These are phyloP conservation scores for Backusella circina DNA, from an alignment of 192 early-diverging fungal species.

Conservation along the genomic window DNA sequence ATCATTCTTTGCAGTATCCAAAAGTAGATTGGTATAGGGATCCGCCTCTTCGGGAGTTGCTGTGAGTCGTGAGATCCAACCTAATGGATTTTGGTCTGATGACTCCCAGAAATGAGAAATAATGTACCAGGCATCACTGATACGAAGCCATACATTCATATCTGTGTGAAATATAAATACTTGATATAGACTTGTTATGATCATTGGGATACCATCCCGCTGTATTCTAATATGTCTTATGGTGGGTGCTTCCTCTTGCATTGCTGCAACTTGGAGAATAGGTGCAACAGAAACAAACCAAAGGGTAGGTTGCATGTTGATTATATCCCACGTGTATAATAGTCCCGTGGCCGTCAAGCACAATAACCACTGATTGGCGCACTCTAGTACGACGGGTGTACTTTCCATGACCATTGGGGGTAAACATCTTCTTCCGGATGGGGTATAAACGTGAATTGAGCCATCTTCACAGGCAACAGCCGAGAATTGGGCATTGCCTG, in stretches of 20 bases:
- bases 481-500: slow-evolving; percentile 53
- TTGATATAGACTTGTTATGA: slow-evolving; percentile 61
- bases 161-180: slow-evolving; percentile 60
- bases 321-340: slow-evolving; percentile 68
- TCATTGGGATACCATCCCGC: slow-evolving; percentile 58
- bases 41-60: slow-evolving; percentile 1
- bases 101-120: slow-evolving; percentile 42
- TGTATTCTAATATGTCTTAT: slow-evolving; percentile 54
- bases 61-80: slow-evolving; percentile 21
- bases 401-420: slow-evolving; percentile 64
- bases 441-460: slow-evolving; percentile 60
- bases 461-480: slow-evolving; percentile 66
- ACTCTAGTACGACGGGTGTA: slow-evolving; percentile 55
- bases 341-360: slow-evolving; percentile 59
- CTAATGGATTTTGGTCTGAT: slow-evolving; percentile 17
- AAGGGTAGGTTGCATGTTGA: slow-evolving; percentile 42
- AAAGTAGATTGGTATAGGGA: background rate
- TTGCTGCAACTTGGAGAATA: slow-evolving; percentile 46
- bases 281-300: slow-evolving; percentile 58
- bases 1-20: background rate
- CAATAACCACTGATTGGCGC: slow-evolving; percentile 57
- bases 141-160: slow-evolving; percentile 69
- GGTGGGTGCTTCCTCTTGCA: slow-evolving; percentile 33
- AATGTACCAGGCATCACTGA: slow-evolving; percentile 57
- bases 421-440: slow-evolving; percentile 62